These are phyloP conservation scores for Aspergillus saccharolyticus DNA, from an alignment of 495 filamentous ascomycete genomes.

Conservation along the genomic window DNA sequence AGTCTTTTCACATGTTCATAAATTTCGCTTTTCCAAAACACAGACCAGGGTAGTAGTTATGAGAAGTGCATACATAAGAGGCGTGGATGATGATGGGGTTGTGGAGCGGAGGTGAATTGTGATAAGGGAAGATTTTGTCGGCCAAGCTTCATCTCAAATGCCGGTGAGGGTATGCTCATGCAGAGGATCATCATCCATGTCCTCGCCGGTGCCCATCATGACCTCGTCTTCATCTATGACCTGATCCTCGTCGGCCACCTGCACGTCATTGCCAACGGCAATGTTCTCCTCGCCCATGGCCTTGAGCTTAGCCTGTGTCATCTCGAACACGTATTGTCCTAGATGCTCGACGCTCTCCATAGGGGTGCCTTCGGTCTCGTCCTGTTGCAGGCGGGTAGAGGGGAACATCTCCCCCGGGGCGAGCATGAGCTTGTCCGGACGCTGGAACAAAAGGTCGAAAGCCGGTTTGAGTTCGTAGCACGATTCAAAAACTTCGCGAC, in stretches of 20 bases:
- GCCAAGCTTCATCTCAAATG: conserved; percentile 2
- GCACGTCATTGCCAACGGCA: conserved; percentile 29
- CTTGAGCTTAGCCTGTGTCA: conserved; percentile 81
- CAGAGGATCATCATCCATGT: conserved; percentile 31
- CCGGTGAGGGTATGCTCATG: conserved; percentile 28
- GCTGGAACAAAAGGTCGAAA: conserved; percentile 66
- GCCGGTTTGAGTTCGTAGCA: conserved; percentile 85
- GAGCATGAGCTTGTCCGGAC: conserved; percentile 72
- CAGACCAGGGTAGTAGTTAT: neutral
- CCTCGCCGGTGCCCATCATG: conserved; percentile 34
- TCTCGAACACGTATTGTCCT: conserved; percentile 95
- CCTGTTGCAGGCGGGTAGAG: conserved; percentile 52
- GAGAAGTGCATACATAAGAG: neutral
- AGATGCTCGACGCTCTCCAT: conserved; percentile 95
- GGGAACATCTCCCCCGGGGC: conserved; percentile 85
- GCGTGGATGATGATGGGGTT: neutral
- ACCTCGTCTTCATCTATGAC: conserved; percentile 40
- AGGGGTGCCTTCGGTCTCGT: conserved; percentile 53
- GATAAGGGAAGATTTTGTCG: neutral
- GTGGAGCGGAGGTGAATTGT: neutral
- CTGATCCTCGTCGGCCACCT: conserved; percentile 43
- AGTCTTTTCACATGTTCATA: neutral
- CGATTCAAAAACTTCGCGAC: conserved; percentile 81
- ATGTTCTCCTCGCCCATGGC: conserved; percentile 46
- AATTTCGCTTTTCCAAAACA: neutral